Evolutionary conservation across 2,329 filamentous ascomycete genomes (phyloP).

Genomic region (Claviceps sp.): DNA sequence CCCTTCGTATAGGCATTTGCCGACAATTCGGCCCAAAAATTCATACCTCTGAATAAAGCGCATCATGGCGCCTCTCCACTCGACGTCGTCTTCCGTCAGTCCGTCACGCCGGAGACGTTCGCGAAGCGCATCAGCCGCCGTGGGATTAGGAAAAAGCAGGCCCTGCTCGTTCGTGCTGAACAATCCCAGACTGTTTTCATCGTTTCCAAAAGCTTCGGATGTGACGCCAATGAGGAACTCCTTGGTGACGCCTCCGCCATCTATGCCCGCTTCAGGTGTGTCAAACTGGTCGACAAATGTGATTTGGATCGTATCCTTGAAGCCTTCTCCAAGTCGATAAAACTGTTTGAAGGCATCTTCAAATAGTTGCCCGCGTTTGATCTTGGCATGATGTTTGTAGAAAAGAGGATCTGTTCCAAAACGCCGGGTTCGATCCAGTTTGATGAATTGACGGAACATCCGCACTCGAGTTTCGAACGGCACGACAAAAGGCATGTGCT

Average conservation of each 20-base stretch:
- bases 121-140: constrained; percentile 54
- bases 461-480: constrained; percentile 84
- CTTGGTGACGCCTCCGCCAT: constrained; percentile 93
- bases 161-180: constrained; percentile 81
- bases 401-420: constrained; percentile 8
- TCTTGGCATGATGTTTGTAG: constrained; percentile 58
- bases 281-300: constrained; percentile 90
- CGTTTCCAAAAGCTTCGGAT: constrained; percentile 61
- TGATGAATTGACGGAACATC: constrained; percentile 88
- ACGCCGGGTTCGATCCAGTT: constrained; percentile 42
- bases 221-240: constrained; percentile 89
- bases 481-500: constrained; percentile 95
- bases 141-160: constrained; percentile 78
- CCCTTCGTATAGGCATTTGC: constrained; percentile 94
- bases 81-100: constrained; percentile 35
- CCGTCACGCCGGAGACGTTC: constrained; percentile 41
- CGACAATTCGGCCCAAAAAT: constrained; percentile 83
- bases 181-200: constrained; percentile 34
- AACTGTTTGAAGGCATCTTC: constrained; percentile 77
- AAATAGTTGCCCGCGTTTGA: constrained; percentile 68
- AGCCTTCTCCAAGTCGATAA: constrained; percentile 61
- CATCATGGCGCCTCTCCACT: constrained; percentile 43
- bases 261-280: constrained; percentile 79
- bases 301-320: constrained; percentile 95
- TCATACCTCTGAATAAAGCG: constrained; percentile 65